phyloP scores from a whole-genome alignment of 495 filamentous ascomycete species.

The Cercophora samala region DNA sequence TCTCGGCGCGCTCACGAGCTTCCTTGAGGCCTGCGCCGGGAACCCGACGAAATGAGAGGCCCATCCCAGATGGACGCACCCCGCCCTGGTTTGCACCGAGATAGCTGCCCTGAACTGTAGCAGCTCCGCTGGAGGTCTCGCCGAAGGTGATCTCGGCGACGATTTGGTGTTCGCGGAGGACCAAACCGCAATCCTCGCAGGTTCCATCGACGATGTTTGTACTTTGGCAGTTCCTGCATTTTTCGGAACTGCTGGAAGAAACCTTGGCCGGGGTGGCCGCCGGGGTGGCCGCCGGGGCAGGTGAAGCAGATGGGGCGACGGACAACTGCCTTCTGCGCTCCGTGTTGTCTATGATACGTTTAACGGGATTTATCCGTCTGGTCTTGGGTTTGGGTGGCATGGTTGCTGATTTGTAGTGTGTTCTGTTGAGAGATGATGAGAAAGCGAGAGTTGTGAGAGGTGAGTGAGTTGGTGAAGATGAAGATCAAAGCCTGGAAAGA shows the following conservation, averaged over 20 bases:
- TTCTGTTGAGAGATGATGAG: neutral
- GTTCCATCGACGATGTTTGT: slow-evolving; percentile 52
- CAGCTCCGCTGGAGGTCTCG: slow-evolving; percentile 75
- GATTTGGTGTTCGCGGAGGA: slow-evolving; percentile 78
- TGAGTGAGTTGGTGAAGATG: neutral
- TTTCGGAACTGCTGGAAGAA: slow-evolving; percentile 27
- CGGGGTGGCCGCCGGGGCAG: slow-evolving; percentile 8
- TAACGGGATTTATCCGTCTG: neutral
- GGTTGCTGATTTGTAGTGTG: neutral
- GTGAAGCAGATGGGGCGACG: neutral
- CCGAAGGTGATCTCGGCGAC: slow-evolving; percentile 89
- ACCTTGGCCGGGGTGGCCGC: slow-evolving; percentile 9
- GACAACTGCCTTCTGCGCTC: neutral
- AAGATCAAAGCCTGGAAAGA: too few species aligned
- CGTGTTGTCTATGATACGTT: neutral
- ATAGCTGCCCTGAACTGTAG: slow-evolving; percentile 85
- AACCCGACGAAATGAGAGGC: slow-evolving; percentile 36
- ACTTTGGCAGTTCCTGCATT: slow-evolving; percentile 32
- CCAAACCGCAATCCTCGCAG: slow-evolving; percentile 78
- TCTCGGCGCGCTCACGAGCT: slow-evolving; percentile 66
- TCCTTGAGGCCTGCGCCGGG: slow-evolving; percentile 42
- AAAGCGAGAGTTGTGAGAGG: neutral
- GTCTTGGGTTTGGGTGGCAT: neutral
- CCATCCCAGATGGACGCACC: slow-evolving; percentile 43
- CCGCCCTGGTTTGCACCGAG: slow-evolving; percentile 72